Evolutionary conservation across 2,329 filamentous ascomycete species (phyloP).

Genomic region (Penicillium sp.): DNA sequence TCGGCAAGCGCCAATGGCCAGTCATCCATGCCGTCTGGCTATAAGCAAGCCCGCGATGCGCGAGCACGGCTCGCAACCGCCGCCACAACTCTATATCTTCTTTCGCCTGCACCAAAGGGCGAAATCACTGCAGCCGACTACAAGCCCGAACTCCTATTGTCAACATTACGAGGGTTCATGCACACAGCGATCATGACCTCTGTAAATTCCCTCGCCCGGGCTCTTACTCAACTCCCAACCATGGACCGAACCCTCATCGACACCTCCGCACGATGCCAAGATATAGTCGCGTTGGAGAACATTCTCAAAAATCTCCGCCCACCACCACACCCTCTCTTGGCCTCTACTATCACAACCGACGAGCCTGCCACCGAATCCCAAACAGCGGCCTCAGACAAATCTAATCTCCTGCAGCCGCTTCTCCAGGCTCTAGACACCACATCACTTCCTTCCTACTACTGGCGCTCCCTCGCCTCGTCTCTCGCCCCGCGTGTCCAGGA

Average conservation of each 20-base stretch:
- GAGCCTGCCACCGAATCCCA: constrained; percentile 32
- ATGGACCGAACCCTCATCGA: constrained; percentile 81
- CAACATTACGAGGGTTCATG: constrained; percentile 77
- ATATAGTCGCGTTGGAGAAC: constrained; percentile 81
- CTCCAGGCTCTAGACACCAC: constrained; percentile 80
- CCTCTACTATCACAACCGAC: constrained; percentile 13
- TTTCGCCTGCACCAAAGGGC: constrained; percentile 65
- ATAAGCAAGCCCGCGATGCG: constrained; percentile 68
- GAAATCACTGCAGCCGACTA: constrained; percentile 51
- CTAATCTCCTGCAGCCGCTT: constrained; percentile 68
- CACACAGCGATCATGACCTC: constrained; percentile 78
- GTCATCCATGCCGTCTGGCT: constrained; percentile 48
- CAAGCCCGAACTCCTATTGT: constrained; percentile 69
- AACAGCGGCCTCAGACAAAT: constrained; percentile 16
- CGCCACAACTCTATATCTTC: constrained; percentile 72
- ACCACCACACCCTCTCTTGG: constrained; percentile 67
- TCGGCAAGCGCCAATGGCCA: constrained; percentile 31
- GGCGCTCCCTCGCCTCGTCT: constrained; percentile 80
- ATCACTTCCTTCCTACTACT: constrained; percentile 87
- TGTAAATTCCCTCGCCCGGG: constrained; percentile 69
- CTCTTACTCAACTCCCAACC: constrained; percentile 74
- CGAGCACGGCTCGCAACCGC: constrained; percentile 72
- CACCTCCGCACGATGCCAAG: constrained; percentile 81
- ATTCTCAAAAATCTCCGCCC: constrained; percentile 69
- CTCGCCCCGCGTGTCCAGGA: constrained; percentile 78